Conservation (phyloP, 768 basidiomycete genomes). For the Boletus fagicola region DNA sequence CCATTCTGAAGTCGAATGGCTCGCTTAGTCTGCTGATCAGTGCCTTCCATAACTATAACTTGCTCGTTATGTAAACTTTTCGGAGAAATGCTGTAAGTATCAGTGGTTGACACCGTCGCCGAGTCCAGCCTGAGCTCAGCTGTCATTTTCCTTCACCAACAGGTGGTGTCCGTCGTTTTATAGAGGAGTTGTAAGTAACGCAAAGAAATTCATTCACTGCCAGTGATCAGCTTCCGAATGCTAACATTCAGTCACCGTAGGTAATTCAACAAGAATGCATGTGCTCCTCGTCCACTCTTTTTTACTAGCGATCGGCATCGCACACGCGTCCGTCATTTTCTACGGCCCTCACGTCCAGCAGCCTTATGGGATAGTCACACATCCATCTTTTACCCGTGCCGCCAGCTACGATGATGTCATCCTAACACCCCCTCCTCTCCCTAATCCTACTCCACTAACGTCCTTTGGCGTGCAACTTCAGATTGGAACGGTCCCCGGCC, state of each 20-base stretch:
- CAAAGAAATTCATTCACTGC: not conserved
- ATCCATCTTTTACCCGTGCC: conserved; percentile 42
- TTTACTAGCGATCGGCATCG: conserved; percentile 11
- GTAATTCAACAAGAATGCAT: conserved; percentile 14
- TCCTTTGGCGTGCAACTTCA: conserved; percentile 45
- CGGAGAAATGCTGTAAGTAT: not conserved
- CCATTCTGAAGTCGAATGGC: too few species aligned
- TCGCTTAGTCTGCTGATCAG: too few species aligned
- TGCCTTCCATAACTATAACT: not conserved
- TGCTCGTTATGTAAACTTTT: not conserved
- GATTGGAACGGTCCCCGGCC: conserved; percentile 23
- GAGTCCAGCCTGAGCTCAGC: too few species aligned
- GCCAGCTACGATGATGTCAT: conserved; percentile 54
- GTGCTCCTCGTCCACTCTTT: conserved; percentile 27
- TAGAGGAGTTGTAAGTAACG: conserved; percentile 19
- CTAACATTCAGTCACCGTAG: not conserved
- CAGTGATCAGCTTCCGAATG: not conserved
- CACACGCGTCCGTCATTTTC: conserved; percentile 12
- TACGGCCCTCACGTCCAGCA: conserved; percentile 28
- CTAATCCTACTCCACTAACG: conserved; percentile 41
- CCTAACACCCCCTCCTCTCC: conserved; percentile 50
- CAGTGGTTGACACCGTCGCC: not conserved
- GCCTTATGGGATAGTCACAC: conserved; percentile 32
- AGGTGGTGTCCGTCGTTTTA: not conserved
- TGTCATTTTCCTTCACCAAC: not conserved